Conservation (phyloP, 2,329 filamentous ascomycete genomes). For the Leptographium procerum region DNA sequence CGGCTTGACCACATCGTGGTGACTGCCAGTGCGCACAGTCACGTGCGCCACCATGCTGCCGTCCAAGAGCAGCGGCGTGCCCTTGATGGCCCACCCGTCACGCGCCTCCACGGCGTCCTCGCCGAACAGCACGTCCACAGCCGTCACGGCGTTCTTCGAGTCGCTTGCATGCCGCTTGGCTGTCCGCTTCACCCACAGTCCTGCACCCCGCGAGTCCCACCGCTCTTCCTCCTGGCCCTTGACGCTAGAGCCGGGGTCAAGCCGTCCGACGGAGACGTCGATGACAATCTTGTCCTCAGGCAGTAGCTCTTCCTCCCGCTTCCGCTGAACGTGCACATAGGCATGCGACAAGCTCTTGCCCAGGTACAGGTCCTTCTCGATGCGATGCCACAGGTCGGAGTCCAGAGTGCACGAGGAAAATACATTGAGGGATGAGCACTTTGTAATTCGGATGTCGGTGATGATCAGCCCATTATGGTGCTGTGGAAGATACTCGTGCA, state of each 20-base stretch:
- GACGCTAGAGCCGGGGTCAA: conserved; percentile 53
- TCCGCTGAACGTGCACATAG: conserved; percentile 71
- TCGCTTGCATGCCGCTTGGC: conserved; percentile 63
- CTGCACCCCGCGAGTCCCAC: conserved; percentile 70
- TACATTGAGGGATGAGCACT: conserved; percentile 62
- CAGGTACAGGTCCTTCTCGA: conserved; percentile 85
- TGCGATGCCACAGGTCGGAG: conserved; percentile 59
- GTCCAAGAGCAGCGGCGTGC: conserved; percentile 62
- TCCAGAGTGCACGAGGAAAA: conserved; percentile 71
- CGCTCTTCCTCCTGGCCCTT: conserved; percentile 40
- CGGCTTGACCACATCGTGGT: conserved; percentile 53
- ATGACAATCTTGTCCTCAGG: conserved; percentile 67
- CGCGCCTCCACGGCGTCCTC: conserved; percentile 86
- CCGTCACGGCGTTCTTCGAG: conserved; percentile 62
- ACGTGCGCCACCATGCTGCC: conserved; percentile 58
- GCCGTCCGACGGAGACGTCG: conserved; percentile 62
- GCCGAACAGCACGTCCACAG: conserved; percentile 78
- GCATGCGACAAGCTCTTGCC: conserved; percentile 64
- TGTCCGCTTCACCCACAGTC: conserved; percentile 73
- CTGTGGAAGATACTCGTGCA: conserved; percentile 77
- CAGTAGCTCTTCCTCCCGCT: conserved; percentile 73
- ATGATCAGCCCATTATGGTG: conserved; percentile 78
- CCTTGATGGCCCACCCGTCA: conserved; percentile 69
- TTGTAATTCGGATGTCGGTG: conserved; percentile 70
- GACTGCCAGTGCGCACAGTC: conserved; percentile 63